These are phyloP conservation scores for Thermothelomyces thermophilus DNA, from an alignment of 2,329 filamentous ascomycete genomes.

Conservation along the genomic window DNA sequence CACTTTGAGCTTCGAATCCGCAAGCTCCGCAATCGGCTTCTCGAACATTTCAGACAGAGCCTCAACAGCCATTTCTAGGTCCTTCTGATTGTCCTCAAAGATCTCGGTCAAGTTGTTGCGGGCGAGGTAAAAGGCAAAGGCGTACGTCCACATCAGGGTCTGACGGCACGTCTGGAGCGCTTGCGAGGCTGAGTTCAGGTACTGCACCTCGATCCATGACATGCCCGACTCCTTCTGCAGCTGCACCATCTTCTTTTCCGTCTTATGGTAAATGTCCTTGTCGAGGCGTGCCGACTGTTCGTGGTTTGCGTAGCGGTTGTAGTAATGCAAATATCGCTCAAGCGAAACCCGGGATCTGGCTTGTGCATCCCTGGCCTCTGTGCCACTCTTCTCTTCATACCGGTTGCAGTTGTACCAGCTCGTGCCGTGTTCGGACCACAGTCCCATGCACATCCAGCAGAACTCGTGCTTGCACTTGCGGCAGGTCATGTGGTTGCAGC, in stretches of 20 bases:
- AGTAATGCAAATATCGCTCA: conserved; percentile 97
- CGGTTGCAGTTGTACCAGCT: conserved; percentile 99
- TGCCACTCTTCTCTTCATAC: conserved; percentile 91
- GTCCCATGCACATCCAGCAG: conserved; percentile 99
- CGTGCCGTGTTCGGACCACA: conserved; percentile 97
- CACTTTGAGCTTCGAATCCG: conserved; percentile 84
- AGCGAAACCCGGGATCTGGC: conserved; percentile 83
- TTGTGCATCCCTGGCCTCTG: conserved; percentile 84
- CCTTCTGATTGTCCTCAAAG: conserved; percentile 98
- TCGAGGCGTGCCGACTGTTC: conserved; percentile 95
- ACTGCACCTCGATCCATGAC: conserved; percentile 99
- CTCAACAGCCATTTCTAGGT: conserved; percentile 94
- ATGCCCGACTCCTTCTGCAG: conserved; percentile 89
- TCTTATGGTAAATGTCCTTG: conserved; percentile 92
- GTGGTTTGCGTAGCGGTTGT: conserved; percentile 98
- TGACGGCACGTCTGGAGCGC: conserved; percentile 95
- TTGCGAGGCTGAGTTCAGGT: conserved; percentile 86
- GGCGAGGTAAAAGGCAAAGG: conserved; percentile 95
- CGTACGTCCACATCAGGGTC: conserved; percentile 98
- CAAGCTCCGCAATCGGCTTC: conserved; percentile 82
- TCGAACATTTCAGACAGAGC: conserved; percentile 99
- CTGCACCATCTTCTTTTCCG: conserved; percentile 98
- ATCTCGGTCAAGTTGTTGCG: conserved; percentile 95
- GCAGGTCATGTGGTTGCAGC: conserved; percentile 97
- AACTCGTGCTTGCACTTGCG: conserved; percentile 94